Evolutionary conservation across 2,329 filamentous ascomycete species (phyloP), one percentile per base, ranked within the genome.

Genomic region (Myriangium duriaei): DNA sequence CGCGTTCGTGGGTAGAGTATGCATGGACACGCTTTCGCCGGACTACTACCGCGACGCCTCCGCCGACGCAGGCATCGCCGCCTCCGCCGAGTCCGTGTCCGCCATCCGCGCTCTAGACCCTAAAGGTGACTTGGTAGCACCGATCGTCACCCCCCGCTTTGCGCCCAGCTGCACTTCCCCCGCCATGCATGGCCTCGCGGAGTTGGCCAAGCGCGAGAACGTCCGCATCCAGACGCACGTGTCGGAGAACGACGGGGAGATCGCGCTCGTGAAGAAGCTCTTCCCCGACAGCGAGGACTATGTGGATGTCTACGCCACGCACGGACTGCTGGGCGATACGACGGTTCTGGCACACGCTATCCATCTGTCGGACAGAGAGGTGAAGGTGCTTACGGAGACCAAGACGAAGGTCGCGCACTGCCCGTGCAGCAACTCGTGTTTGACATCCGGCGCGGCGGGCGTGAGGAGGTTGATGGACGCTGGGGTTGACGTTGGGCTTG

Each of bases 1-100:
- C 37, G 91, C 91, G 5, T 82, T 96, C 47, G 74, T 98, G 29
- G 91, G 91, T 19, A 72, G 91, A 29, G 83, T 92, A n/a, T 95
- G 87, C 65, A 96, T 98, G 91, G 85, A 96, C 57, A 70, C 71
- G 18, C 57, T 81, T 4, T 79, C 76, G 26, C 87, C 87, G 0
- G 69, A 72, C 1, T 82, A 79, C 63, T 96, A 96, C 62, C 71
- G 76, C 14, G 91, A 98, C 55, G 71, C 72, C 41, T 76, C 71
- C 11, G 60, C 76, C 0, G 71, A 71, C 2, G 63, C 68, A 15
- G 69, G 76, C 0, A 76, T 92, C 34, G 62, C 63, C 2, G 57
- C 57, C 18, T 60, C 59, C 6, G 49, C 52, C 47, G 60, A 55
- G 4, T 61, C 54, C 35, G 64, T 68, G 39, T 56, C 59, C 2